Evolutionary conservation across 352 stramenopile species (phyloP).

Genomic region (Globisporangium megalacanthum): DNA sequence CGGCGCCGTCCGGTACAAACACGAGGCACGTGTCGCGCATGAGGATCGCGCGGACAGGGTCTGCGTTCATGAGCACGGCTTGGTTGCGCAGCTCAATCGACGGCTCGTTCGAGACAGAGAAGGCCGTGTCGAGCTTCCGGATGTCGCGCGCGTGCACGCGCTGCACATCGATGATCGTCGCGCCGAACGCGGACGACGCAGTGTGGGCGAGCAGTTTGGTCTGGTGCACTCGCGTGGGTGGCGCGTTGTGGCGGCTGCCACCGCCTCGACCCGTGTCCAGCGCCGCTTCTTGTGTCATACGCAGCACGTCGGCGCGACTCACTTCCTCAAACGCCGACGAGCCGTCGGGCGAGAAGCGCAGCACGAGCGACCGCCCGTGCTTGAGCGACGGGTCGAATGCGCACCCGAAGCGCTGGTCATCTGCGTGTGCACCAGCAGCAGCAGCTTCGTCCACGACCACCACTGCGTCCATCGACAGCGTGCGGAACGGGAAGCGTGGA

Average conservation of each 20-base stretch:
- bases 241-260: background rate
- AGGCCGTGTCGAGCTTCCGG: constrained; percentile 61
- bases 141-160: constrained; percentile 57
- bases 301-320: constrained; percentile 49
- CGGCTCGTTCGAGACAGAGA: constrained; percentile 48
- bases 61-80: constrained; percentile 40
- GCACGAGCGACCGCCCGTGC: constrained; percentile 29
- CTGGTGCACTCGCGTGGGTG: background rate
- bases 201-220: constrained; percentile 6
- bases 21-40: constrained; percentile 33
- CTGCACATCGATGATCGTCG: constrained; percentile 15
- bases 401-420: constrained; percentile 21
- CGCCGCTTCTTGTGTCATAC: constrained; percentile 46
- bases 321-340: constrained; percentile 41
- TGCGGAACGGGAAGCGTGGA: background rate
- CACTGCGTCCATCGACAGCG: background rate
- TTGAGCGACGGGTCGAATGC: constrained; percentile 36
- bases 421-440: too few relatives aligned
- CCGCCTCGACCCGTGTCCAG: constrained; percentile 18
- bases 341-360: constrained; percentile 42
- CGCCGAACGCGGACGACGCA: background rate
- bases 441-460: background rate
- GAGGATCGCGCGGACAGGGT: constrained; percentile 41
- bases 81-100: constrained; percentile 37
- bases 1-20: constrained; percentile 38